A percentile compares a stretch with the other conserved stretches of the same genome.
Conservation (phyloP, 192 early-diverging fungal species). For the Glomus cerebriforme region DNA sequence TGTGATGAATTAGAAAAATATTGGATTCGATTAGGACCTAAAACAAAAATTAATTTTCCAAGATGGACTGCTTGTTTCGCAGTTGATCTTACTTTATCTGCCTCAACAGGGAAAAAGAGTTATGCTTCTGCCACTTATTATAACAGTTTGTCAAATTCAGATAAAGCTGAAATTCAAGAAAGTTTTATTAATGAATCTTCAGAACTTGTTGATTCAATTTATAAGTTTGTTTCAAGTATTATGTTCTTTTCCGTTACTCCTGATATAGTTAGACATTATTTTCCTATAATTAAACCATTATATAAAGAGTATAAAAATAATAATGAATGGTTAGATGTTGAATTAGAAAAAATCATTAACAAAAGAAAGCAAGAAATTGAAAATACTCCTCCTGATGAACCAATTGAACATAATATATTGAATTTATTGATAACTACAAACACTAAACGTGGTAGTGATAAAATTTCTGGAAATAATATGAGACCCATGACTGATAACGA, state of each 20-base stretch:
- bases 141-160: background rate
- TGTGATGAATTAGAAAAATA: background rate
- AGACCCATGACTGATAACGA: constrained; percentile 5
- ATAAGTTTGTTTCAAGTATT: background rate
- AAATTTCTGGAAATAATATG: background rate
- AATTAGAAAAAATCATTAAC: background rate
- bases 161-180: background rate
- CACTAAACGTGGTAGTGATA: background rate
- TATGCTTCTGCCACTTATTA: background rate
- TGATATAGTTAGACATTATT: background rate
- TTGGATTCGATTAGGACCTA: background rate
- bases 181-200: background rate
- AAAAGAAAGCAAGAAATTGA: background rate
- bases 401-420: background rate
- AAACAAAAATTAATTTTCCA: constrained; percentile 5
- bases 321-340: background rate
- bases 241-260: background rate
- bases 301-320: background rate
- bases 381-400: background rate
- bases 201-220: background rate
- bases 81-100: background rate
- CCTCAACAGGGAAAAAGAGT: background rate
- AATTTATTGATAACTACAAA: background rate
- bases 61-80: background rate
- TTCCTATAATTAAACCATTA: background rate